Conservation (phyloP, 169 alveolate species). For the Pseudocohnilembus persalinus region DNA sequence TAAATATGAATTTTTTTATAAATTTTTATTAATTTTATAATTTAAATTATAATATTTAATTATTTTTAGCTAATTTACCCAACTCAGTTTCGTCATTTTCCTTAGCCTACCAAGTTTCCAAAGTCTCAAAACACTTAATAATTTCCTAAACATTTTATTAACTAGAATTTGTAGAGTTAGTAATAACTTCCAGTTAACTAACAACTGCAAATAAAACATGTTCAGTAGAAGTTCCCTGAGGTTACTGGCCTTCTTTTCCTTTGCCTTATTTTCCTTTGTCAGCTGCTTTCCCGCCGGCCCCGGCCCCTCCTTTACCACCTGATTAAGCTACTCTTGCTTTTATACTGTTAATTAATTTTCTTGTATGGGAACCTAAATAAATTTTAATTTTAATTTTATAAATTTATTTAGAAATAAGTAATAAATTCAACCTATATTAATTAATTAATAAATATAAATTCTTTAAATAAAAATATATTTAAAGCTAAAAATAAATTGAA, state of each 20-base stretch:
- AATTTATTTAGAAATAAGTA: no score
- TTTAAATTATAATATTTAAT: no score
- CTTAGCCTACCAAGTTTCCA: slow-evolving; percentile 69
- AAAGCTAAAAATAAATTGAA: no score
- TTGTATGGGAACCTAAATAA: slow-evolving; percentile 67
- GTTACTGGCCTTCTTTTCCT: slow-evolving; percentile 55
- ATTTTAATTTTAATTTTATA: no score
- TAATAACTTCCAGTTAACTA: slow-evolving; percentile 68
- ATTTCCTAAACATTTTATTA: slow-evolving; percentile 59
- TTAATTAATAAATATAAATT: no score
- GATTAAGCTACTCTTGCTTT: slow-evolving; percentile 74
- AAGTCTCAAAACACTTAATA: slow-evolving; percentile 72
- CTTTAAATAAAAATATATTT: no score
- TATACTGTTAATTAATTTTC: slow-evolving; percentile 80
- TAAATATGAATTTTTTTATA: no score
- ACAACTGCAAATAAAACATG: slow-evolving; percentile 74
- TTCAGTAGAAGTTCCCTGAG: slow-evolving; percentile 67
- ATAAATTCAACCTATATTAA: no score
- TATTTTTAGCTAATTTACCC: not conserved
- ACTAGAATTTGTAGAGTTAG: slow-evolving; percentile 53
- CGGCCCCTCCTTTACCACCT: slow-evolving; percentile 50
- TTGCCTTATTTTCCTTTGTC: slow-evolving; percentile 72
- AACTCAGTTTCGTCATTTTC: slow-evolving; percentile 81
- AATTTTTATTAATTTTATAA: no score
- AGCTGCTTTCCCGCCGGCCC: slow-evolving; percentile 58